These are phyloP conservation scores for Gillenia trifoliata DNA, from an alignment of 306 rosid genomes.

Conservation along the genomic window DNA sequence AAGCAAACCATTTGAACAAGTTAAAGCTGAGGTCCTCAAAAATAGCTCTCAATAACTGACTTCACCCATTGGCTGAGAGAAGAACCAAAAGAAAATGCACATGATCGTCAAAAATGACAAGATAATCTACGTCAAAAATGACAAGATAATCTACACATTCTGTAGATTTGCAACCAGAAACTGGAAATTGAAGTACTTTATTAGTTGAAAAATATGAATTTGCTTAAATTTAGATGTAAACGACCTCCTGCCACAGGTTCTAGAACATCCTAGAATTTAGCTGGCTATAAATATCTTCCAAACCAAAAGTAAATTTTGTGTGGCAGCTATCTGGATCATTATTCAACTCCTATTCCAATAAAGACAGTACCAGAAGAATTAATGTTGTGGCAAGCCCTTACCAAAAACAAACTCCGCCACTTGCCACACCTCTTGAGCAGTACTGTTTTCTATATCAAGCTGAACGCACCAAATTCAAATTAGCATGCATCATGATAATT, in stretches of 20 bases:
- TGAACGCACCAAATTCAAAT: constrained; percentile 36
- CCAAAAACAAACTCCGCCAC: constrained; percentile 76
- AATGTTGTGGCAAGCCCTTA: constrained; percentile 35
- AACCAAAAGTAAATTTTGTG: neutral
- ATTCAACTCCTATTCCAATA: neutral
- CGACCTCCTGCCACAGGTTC: neutral
- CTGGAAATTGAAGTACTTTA: neutral
- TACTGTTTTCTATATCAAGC: constrained; percentile 80
- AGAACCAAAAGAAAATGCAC: neutral
- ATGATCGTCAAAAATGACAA: neutral
- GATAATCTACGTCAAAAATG: neutral
- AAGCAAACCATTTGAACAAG: constrained; percentile 15
- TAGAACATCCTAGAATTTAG: neutral
- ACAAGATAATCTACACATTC: neutral
- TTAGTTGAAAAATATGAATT: neutral
- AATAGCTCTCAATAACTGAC: neutral
- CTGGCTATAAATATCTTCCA: neutral
- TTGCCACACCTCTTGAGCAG: constrained; percentile 85
- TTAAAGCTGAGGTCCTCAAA: neutral
- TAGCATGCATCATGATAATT: constrained; percentile 6
- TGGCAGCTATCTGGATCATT: neutral
- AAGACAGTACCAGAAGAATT: neutral
- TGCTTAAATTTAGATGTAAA: neutral
- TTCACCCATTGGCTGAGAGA: neutral
- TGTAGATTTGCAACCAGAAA: neutral